Conservation (phyloP, 352 stramenopile species). For the Phytophthora idaei region DNA sequence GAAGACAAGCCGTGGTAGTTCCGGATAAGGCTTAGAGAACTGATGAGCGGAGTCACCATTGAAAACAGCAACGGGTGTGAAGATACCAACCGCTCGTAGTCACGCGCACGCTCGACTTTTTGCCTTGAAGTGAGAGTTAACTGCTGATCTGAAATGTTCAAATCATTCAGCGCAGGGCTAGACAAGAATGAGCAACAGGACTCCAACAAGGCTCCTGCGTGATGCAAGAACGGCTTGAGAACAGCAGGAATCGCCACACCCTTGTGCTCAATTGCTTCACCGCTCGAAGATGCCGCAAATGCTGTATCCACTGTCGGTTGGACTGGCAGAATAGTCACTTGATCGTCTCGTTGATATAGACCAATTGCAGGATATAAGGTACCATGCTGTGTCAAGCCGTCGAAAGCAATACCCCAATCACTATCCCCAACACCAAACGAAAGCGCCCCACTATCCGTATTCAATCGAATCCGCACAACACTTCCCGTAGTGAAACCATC, state of each 20-base stretch:
- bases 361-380: constrained; percentile 88
- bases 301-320: constrained; percentile 45
- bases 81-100: constrained; percentile 44
- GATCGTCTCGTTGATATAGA: constrained; percentile 89
- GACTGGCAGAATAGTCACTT: constrained; percentile 86
- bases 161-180: constrained; percentile 30
- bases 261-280: constrained; percentile 38
- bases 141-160: constrained; percentile 33
- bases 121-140: constrained; percentile 14
- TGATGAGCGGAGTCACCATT: constrained; percentile 70
- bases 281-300: constrained; percentile 29
- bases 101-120: constrained; percentile 21
- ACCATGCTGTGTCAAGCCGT: constrained; percentile 88
- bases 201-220: constrained; percentile 63
- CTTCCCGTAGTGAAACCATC: constrained; percentile 89
- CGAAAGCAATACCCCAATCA: constrained; percentile 90
- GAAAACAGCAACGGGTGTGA: constrained; percentile 62
- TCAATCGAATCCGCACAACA: constrained; percentile 79
- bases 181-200: constrained; percentile 58
- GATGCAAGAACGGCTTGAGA: constrained; percentile 79
- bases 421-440: constrained; percentile 89
- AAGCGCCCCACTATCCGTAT: constrained; percentile 86
- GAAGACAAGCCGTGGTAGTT: constrained; percentile 75
- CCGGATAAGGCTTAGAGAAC: constrained; percentile 64
- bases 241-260: constrained; percentile 65